Conservation (phyloP, 192 early-diverging fungal genomes). For the Coemansia sp. region DNA sequence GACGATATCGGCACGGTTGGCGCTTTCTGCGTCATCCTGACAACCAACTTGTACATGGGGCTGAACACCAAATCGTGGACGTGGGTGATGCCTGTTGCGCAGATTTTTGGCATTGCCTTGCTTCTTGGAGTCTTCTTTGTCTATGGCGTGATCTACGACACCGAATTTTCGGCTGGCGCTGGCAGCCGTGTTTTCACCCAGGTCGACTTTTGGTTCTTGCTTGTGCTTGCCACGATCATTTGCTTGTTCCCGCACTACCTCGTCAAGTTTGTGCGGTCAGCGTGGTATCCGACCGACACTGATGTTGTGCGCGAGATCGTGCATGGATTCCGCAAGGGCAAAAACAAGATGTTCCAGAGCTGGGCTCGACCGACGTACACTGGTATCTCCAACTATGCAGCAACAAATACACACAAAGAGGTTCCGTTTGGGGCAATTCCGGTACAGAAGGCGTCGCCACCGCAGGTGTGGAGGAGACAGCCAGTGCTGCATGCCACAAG, state of each 20-base stretch:
- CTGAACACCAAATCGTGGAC: slow-evolving; percentile 75
- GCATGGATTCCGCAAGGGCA: slow-evolving; percentile 34
- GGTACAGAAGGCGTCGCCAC: slow-evolving; percentile 19
- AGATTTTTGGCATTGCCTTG: slow-evolving; percentile 47
- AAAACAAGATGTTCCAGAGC: slow-evolving; percentile 5
- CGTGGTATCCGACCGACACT: slow-evolving; percentile 76
- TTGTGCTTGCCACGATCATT: slow-evolving; percentile 59
- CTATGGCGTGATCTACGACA: slow-evolving; percentile 64
- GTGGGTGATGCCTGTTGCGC: slow-evolving; percentile 61
- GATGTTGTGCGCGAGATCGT: slow-evolving; percentile 84
- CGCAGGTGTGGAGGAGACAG: slow-evolving; percentile 3
- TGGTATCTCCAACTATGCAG: slow-evolving; percentile 13
- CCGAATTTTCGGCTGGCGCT: slow-evolving; percentile 57
- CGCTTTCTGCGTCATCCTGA: slow-evolving; percentile 68
- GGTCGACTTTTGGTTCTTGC: slow-evolving; percentile 67
- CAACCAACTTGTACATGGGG: slow-evolving; percentile 77
- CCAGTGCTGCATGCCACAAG: slow-evolving; percentile 5
- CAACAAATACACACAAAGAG: slow-evolving; percentile 37
- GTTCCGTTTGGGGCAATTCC: slow-evolving; percentile 51
- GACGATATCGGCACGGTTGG: slow-evolving; percentile 70
- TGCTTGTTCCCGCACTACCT: slow-evolving; percentile 76
- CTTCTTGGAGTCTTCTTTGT: slow-evolving; percentile 59
- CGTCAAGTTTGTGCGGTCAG: slow-evolving; percentile 66
- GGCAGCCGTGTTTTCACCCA: slow-evolving; percentile 62
- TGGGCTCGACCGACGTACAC: slow-evolving; percentile 1